A percentile compares a stretch with the other conserved stretches of the same genome.
Evolutionary conservation across 768 basidiomycete genomes (phyloP).

Genomic region (Boletus rex-veris): DNA sequence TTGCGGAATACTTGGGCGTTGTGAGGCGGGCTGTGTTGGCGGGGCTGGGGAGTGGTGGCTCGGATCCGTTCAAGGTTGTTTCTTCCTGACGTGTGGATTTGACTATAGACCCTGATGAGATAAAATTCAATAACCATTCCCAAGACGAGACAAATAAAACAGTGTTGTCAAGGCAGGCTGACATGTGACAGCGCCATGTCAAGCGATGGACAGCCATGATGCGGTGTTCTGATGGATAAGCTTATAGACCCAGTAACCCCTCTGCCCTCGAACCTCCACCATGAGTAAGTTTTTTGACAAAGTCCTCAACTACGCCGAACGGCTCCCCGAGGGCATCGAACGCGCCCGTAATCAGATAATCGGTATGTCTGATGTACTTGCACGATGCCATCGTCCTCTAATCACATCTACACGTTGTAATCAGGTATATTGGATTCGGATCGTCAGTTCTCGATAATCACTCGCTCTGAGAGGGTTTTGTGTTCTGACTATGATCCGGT

Average conservation of each 20-base stretch:
- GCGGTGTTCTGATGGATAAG: no score
- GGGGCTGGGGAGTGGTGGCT: constrained; percentile 69
- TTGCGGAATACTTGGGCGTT: constrained; percentile 71
- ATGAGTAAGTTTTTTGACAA: constrained; percentile 42
- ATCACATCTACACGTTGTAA: not conserved
- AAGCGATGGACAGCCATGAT: not conserved
- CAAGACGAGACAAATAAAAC: not conserved
- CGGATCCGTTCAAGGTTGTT: constrained; percentile 64
- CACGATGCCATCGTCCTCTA: not conserved
- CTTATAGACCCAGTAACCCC: no score
- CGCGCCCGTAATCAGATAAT: constrained; percentile 36
- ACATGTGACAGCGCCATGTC: constrained; percentile 3
- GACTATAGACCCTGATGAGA: not conserved
- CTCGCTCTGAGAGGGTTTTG: not conserved
- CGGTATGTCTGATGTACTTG: constrained; percentile 23
- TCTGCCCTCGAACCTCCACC: constrained; percentile 3
- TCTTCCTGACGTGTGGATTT: constrained; percentile 15
- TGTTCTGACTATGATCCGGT: not conserved
- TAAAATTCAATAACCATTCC: not conserved
- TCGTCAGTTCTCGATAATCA: constrained; percentile 23
- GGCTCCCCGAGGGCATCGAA: constrained; percentile 37
- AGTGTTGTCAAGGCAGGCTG: not conserved
- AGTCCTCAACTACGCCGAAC: constrained; percentile 33
- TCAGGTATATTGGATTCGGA: constrained; percentile 34
- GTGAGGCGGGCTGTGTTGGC: constrained; percentile 71